Base-by-base conservation (phyloP, 306 rosid species). In the Mimosa pudica region DNA sequence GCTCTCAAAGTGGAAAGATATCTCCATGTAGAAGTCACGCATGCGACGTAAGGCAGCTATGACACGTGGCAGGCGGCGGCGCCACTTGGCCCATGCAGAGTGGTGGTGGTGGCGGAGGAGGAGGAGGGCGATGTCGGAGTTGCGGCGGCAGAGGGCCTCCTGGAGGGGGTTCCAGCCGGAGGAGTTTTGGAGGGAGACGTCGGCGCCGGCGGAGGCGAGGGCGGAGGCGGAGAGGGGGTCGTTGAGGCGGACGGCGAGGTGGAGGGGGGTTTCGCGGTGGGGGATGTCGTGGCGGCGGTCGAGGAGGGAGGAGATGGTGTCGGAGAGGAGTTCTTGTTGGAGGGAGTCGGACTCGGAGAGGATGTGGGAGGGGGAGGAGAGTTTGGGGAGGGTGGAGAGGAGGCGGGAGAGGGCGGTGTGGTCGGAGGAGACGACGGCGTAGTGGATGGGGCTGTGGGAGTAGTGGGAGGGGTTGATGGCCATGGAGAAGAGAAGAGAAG, bases 261-360 rank as follows among this genome's bases (percentile, higher is more conserved):
- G 99, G 20, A 95, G 98, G 7, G 99, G 96, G 0, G 99, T 95
- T 55, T 95, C 98, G 3, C 99, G 18, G 76, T 60, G 36, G 0
- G 97, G 97, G 0, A 93, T 97, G 33, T 95, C 99, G n/a, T 98
- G 99, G 73, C 99, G 99, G 73, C 98, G 94, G 82, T 95, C 98
- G 0, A 95, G 80, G 0, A 86, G 82, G 49, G 91, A 67, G 7
- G 99, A 85, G 76, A 95, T 91, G 79, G 83, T 42, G 14, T 93
- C 99, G 0, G 94, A 89, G 17, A 90, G n/a, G 7, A 85, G 91
- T 10, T 95, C 99, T 75, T 93, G 98, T 18, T 93, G 32, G 4
- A 95, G 89, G 0, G 99, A 93, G 70, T 93, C 97, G 0, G 97
- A 84, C 82, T 95, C 98, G 1, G 96, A 80, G 8, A 71, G 92